Base-by-base conservation (phyloP, 163 green algal species). In the Volvox carteri region DNA sequence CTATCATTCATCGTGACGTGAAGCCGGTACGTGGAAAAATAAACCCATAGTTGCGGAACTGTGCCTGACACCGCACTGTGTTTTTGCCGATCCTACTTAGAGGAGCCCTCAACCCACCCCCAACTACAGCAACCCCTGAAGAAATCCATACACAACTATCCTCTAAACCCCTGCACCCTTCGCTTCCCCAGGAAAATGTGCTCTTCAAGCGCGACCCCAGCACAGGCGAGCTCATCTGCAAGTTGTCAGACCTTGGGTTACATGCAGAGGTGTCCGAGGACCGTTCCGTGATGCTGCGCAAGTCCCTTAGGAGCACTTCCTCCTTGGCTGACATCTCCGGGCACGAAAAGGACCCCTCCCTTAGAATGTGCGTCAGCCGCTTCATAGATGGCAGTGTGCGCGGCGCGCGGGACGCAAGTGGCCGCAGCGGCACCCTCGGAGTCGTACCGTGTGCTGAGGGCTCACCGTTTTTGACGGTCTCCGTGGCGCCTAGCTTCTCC, bases 1-100 rank as follows among this genome's bases (percentile, higher is more conserved):
- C 70, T 18, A 30, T 78, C 41, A 78, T 78, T 21, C 70, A 78
- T 21, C 39, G 70, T 4, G 70, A 78, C 25, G 33, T 78, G 14
- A 78, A 78, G 46, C 33, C 65, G 30, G 65, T 75, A 23, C 9
- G 56, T 67, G 56, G 14, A n/a, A n/a, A n/a, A n/a, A n/a, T n/a
- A n/a, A n/a, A n/a, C n/a, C n/a, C n/a, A n/a, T n/a, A n/a, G n/a
- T n/a, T n/a, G n/a, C n/a, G n/a, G n/a, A n/a, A n/a, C n/a, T n/a
- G n/a, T n/a, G n/a, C n/a, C n/a, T n/a, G n/a, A n/a, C n/a, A n/a
- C n/a, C n/a, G n/a, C n/a, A n/a, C n/a, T n/a, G n/a, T n/a, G n/a
- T n/a, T n/a, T n/a, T n/a, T n/a, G n/a, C n/a, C n/a, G n/a, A n/a
- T n/a, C n/a, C n/a, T n/a, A n/a, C n/a, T n/a, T n/a, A n/a, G n/a